phyloP scores from a whole-genome alignment of 345 rosid species.

The Cardamine occulta region DNA sequence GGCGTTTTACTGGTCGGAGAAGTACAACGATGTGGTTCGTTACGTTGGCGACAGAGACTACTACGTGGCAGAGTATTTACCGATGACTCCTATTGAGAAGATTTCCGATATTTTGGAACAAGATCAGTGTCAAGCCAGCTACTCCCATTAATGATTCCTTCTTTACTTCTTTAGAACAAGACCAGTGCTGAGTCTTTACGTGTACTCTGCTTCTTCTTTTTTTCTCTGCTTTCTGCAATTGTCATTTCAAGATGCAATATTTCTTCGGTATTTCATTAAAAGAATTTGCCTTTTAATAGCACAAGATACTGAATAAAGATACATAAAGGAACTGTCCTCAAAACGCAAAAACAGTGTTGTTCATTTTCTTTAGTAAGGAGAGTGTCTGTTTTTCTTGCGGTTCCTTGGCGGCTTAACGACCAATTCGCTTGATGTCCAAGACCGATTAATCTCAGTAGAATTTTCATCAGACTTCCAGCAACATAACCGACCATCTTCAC shows the following conservation, averaged over 20 bases:
- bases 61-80: conserved; percentile 51
- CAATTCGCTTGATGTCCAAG: conserved; percentile 77
- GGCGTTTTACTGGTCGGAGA: conserved; percentile 68
- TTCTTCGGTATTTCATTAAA: not conserved
- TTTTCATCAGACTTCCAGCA: conserved; percentile 80
- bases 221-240: not conserved
- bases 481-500: conserved; percentile 92
- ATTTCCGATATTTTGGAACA: conserved; percentile 56
- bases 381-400: conserved; percentile 59
- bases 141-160: conserved; percentile 12
- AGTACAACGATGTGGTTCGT: conserved; percentile 61
- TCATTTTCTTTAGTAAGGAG: conserved; percentile 53
- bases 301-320: not conserved
- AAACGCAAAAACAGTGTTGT: not conserved
- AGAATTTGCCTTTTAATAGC: not conserved
- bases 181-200: not conserved
- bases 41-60: conserved; percentile 52
- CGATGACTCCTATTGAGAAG: conserved; percentile 66
- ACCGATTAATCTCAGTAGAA: conserved; percentile 48
- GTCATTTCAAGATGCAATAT: conserved; percentile 1
- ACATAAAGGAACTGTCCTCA: not conserved
- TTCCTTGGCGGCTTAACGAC: conserved; percentile 49
- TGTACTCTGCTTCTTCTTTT: conserved; percentile 2
- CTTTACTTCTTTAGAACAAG: not conserved
- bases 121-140: conserved; percentile 24